These are phyloP conservation scores for Pelargonium myrrhifolium DNA, from an alignment of 441 rosid genomes.

Conservation along the genomic window DNA sequence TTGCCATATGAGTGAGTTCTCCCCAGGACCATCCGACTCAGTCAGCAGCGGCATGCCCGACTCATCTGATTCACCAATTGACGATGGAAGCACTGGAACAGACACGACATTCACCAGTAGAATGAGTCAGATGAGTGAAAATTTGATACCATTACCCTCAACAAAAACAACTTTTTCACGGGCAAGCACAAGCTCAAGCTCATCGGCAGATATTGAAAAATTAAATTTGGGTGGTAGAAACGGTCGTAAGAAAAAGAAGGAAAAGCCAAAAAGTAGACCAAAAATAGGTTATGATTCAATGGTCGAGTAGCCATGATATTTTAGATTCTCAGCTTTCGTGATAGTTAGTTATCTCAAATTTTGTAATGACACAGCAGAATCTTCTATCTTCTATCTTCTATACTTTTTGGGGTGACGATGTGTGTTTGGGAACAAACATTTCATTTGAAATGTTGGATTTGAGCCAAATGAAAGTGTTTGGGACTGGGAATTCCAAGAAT, in stretches of 20 bases:
- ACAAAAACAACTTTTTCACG: constrained; percentile 12
- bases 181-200: constrained; percentile 9
- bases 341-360: too few relatives aligned
- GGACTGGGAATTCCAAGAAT: too few relatives aligned
- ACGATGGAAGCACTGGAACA: constrained; percentile 16
- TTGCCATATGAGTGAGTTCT: constrained; percentile 25
- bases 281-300: constrained; percentile 6
- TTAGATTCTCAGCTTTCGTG: too few relatives aligned
- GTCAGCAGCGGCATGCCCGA: constrained; percentile 24
- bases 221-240: neutral
- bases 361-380: too few relatives aligned
- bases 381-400: too few relatives aligned
- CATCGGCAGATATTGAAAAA: neutral
- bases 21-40: constrained; percentile 38
- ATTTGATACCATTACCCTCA: constrained; percentile 22
- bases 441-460: too few relatives aligned
- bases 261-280: constrained; percentile 2
- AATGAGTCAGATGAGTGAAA: constrained; percentile 11
- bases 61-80: too few relatives aligned
- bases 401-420: too few relatives aligned
- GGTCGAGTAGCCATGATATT: constrained; percentile 2
- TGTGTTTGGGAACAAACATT: too few relatives aligned
- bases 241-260: neutral
- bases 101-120: constrained; percentile 16
- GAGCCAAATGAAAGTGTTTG: too few relatives aligned